Percentiles rank a stretch among this genome's conserved stretches.
Evolutionary conservation across 805 yeast genomes (phyloP).

Genomic region (Millerozyma miso): DNA sequence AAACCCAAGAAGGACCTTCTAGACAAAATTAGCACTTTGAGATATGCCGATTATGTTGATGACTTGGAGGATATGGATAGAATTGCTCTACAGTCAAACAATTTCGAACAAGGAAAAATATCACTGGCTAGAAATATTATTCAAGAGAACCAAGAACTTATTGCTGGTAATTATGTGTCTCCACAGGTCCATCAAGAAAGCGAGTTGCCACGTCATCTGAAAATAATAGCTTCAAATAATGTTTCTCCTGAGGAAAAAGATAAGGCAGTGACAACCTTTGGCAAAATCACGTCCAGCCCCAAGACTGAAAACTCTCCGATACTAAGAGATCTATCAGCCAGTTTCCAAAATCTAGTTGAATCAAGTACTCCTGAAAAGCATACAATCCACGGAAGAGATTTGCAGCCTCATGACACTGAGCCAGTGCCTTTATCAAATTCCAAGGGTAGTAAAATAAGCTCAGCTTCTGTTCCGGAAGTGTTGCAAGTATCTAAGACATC

Average conservation of each 20-base stretch:
- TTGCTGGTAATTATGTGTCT: not conserved
- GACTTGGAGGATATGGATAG: not conserved
- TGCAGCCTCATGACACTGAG: not conserved
- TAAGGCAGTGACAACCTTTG: not conserved
- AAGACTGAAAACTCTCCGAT: not conserved
- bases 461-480: not conserved
- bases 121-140: not conserved
- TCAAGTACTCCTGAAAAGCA: slow-evolving; percentile 13
- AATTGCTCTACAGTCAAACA: not conserved
- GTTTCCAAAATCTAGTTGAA: slow-evolving; percentile 9
- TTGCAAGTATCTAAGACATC: not conserved
- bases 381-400: not conserved
- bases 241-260: not conserved
- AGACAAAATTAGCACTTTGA: not conserved
- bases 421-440: not conserved
- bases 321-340: slow-evolving; percentile 6
- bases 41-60: not conserved
- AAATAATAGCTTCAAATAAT: not conserved
- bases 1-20: not conserved
- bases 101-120: not conserved
- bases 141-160: not conserved
- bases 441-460: not conserved
- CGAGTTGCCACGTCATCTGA: too few species aligned
- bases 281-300: not conserved
- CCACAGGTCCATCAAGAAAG: not conserved